A percentile compares a stretch with the other conserved stretches of the same genome.
Conservation (phyloP, 352 stramenopile species). For the Phytopythium cucurbitacearum region DNA sequence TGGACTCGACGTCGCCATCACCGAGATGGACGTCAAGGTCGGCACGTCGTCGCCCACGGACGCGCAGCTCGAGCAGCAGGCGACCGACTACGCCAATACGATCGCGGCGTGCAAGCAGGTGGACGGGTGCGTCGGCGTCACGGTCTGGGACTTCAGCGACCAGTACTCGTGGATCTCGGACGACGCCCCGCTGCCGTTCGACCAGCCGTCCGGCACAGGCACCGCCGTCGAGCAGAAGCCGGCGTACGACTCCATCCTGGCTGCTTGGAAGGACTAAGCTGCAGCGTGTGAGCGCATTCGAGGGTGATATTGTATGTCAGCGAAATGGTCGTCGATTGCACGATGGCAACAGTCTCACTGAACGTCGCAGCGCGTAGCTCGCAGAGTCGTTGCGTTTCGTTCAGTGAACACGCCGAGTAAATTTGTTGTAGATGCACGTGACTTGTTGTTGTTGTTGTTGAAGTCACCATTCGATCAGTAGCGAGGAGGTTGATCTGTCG, state of each 20-base stretch:
- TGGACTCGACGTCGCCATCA: slow-evolving; percentile 24
- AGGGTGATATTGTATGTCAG: too few species aligned
- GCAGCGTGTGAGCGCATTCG: too few species aligned
- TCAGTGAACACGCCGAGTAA: too few species aligned
- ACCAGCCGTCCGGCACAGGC: slow-evolving; percentile 18
- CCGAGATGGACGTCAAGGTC: slow-evolving; percentile 22
- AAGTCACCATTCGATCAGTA: too few species aligned
- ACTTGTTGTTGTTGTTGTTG: too few species aligned
- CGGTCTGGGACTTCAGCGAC: slow-evolving; percentile 15
- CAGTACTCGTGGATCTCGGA: slow-evolving; percentile 16
- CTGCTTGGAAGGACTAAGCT: slow-evolving; percentile 10
- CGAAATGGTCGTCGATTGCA: too few species aligned
- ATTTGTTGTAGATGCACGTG: too few species aligned
- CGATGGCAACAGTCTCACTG: too few species aligned
- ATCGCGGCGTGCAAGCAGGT: slow-evolving; percentile 27
- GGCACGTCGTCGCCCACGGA: slow-evolving; percentile 19
- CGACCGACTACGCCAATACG: slow-evolving; percentile 11
- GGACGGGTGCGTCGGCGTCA: slow-evolving; percentile 12
- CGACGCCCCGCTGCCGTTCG: slow-evolving; percentile 19
- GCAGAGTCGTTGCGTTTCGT: too few species aligned
- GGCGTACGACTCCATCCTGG: slow-evolving; percentile 21
- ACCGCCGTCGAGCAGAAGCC: slow-evolving; percentile 22
- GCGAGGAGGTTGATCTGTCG: too few species aligned
- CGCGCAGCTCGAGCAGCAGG: slow-evolving; percentile 14
- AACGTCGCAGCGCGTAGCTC: too few species aligned